These are phyloP conservation scores for Penicillium sp. DNA, from an alignment of 2,329 filamentous ascomycete species.

Conservation along the genomic window DNA sequence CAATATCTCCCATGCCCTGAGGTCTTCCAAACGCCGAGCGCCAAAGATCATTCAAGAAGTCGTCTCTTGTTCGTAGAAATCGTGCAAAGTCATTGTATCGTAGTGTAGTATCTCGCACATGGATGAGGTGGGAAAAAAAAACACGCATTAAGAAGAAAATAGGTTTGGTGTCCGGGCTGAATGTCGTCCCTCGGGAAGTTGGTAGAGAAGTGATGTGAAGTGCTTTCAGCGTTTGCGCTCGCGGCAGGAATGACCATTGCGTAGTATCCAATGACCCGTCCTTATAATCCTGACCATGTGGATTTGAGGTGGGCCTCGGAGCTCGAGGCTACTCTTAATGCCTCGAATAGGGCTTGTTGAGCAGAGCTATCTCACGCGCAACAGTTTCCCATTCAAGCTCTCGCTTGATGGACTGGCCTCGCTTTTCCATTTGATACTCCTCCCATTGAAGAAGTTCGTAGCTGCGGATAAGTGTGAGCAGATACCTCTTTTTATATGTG, in stretches of 20 bases:
- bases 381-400: constrained; percentile 90
- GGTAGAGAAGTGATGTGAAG: not conserved
- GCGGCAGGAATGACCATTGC: not conserved
- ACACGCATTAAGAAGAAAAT: constrained; percentile 1
- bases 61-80: constrained; percentile 14
- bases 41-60: constrained; percentile 15
- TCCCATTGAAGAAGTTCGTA: constrained; percentile 94
- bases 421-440: constrained; percentile 57
- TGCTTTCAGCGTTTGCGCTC: not conserved
- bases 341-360: constrained; percentile 88
- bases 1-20: constrained; percentile 8
- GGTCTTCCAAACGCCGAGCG: constrained; percentile 12
- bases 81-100: constrained; percentile 14
- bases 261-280: too few relatives aligned
- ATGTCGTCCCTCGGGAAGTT: not conserved
- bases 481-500: not conserved
- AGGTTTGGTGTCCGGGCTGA: not conserved
- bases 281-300: not conserved
- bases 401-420: constrained; percentile 51
- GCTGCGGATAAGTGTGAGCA: constrained; percentile 27
- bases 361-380: constrained; percentile 78
- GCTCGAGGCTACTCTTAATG: constrained; percentile 17
- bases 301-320: not conserved
- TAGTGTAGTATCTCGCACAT: not conserved
- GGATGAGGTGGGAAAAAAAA: constrained; percentile 5